Conservation (phyloP, 345 rosid species). For the Hibiscus mutabilis region DNA sequence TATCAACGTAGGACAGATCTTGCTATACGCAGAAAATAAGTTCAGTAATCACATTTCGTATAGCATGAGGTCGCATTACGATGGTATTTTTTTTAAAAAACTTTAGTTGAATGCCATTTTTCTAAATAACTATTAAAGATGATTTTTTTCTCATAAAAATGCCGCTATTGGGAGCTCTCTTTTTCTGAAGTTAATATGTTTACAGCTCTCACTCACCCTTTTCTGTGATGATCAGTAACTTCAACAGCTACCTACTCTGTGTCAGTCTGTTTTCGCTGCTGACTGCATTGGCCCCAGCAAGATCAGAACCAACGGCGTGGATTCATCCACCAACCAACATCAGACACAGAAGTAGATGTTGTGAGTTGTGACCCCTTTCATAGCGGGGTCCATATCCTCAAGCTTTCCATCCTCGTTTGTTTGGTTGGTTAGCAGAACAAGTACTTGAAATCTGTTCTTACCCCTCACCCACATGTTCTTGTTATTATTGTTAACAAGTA, state of each 20-base stretch:
- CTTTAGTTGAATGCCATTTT: too few relatives aligned
- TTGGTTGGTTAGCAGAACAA: not conserved
- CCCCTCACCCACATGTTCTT: not conserved
- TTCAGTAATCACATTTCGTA: too few relatives aligned
- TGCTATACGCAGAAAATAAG: too few relatives aligned
- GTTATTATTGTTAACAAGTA: not conserved
- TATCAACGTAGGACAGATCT: too few relatives aligned
- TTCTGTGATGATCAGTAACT: not conserved
- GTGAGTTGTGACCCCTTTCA: too few relatives aligned
- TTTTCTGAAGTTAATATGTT: not conserved
- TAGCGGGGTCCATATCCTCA: too few relatives aligned
- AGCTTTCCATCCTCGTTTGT: not conserved
- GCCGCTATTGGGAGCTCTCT: not conserved
- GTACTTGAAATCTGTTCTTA: not conserved
- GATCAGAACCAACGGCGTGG: not conserved
- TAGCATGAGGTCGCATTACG: too few relatives aligned
- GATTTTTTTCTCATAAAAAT: too few relatives aligned
- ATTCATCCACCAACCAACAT: not conserved
- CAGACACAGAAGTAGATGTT: not conserved
- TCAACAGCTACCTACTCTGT: not conserved
- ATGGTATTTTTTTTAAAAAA: too few relatives aligned
- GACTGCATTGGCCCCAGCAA: not conserved
- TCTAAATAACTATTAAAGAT: too few relatives aligned
- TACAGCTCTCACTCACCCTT: not conserved
- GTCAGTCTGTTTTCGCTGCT: not conserved